Base-by-base conservation (phyloP, 352 stramenopile genomes). In the Phytophthora pini region DNA sequence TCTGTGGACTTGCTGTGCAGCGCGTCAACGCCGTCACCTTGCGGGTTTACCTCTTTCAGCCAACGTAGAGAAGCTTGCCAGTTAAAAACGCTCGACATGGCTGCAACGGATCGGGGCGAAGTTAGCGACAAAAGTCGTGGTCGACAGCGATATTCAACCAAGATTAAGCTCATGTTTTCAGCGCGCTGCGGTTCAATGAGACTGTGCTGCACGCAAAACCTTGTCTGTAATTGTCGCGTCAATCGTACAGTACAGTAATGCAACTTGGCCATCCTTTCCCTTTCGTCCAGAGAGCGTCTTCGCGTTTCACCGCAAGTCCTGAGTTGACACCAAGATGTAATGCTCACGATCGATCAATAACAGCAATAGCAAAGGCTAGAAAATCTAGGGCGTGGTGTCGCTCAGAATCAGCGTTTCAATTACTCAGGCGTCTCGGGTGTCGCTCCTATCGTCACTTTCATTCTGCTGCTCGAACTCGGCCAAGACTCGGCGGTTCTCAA, bases 401-500 rank as follows among this genome's bases (percentile, higher is more conserved):
- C 20, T 56, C 48, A 27, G 29, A 54, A 53, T 40, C 22, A 31
- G 11, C 26, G 15, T 53, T 61, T 27, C 20, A 61, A 44, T 46
- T 50, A 40, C 15, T 68, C 24, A 63, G 47, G 22, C 31, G 39
- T 34, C 36, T 24, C 38, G 51, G 50, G 22, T 48, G 20, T 31
- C 22, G 29, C 27, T 20, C 5, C 24, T 26, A 13, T 38, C 7
- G 5, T 55, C 29, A 20, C 13, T 26, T 38, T 45, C 44, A 20
- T 57, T 12, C 15, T 56, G 38, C 43, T 52, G 26, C 12, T 68
- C 40, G 3, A 58, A 13, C 22, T 71, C 56, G n/a, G 56, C 64
- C 40, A 79, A 26, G 15, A 76, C 24, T 0, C 61, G 61, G 17
- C 73, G 56, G 17, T 79, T 72, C 62, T 88, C 75, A 41, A 88